phyloP scores from a whole-genome alignment of 768 basidiomycete species.

The Lactarius quietus region DNA sequence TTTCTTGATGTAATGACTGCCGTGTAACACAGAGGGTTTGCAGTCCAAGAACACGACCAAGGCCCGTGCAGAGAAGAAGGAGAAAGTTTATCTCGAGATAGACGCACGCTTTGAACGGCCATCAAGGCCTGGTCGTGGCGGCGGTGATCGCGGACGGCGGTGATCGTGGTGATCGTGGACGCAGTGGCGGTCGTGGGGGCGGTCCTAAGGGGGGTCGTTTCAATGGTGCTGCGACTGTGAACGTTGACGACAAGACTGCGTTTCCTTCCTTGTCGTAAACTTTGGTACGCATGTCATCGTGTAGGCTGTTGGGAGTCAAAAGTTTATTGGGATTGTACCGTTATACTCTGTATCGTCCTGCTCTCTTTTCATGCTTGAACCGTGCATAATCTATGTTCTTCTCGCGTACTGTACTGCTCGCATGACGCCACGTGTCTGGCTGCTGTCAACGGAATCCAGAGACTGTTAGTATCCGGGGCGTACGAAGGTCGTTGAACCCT shows the following conservation, averaged over 20 bases:
- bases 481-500: background rate
- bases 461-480: background rate
- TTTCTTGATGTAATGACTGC: background rate
- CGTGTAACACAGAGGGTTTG: background rate
- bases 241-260: conserved; percentile 79
- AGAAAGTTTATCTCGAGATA: conserved; percentile 90
- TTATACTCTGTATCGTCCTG: conserved; percentile 22
- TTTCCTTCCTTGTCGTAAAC: conserved; percentile 79
- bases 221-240: conserved; percentile 43
- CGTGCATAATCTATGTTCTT: conserved; percentile 26
- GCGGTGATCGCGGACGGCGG: conserved; percentile 54
- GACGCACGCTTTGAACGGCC: conserved; percentile 87
- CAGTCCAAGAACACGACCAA: conserved; percentile 68
- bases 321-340: conserved; percentile 26
- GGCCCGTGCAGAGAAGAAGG: conserved; percentile 73
- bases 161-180: conserved; percentile 43
- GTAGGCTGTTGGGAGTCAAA: conserved; percentile 21
- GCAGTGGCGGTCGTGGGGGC: conserved; percentile 40
- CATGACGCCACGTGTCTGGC: background rate
- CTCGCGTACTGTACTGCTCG: background rate
- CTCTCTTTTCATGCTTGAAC: conserved; percentile 19
- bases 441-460: background rate
- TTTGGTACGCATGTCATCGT: conserved; percentile 12
- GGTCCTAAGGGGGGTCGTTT: conserved; percentile 43
- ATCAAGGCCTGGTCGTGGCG: conserved; percentile 34